phyloP scores from a whole-genome alignment of 1,139 yeast species.

The Hanseniaspora uvarum region DNA sequence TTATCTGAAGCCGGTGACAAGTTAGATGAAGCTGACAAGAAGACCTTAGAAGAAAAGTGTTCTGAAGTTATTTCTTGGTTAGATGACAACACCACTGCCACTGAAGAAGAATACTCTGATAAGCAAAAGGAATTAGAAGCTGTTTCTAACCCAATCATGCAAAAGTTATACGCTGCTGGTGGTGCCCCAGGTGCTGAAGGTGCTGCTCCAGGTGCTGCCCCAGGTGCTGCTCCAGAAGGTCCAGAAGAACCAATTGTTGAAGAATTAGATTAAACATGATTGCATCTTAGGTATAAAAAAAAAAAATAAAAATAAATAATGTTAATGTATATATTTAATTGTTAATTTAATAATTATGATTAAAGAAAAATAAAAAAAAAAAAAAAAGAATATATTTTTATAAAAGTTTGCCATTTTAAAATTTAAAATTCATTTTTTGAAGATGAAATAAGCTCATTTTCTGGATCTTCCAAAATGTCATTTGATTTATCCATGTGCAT shows the following conservation, averaged over 20 bases:
- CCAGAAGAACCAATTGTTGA: slow-evolving; percentile 81
- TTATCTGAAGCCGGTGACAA: slow-evolving; percentile 72
- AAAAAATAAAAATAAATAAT: not conserved
- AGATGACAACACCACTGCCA: slow-evolving; percentile 77
- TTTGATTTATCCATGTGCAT: not conserved
- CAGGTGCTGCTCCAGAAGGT: slow-evolving; percentile 62
- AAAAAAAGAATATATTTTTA: no score
- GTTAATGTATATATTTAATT: slow-evolving; percentile 11
- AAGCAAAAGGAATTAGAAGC: slow-evolving; percentile 90
- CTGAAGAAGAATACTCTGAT: slow-evolving; percentile 78
- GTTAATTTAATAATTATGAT: not conserved
- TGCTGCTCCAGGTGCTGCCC: slow-evolving; percentile 58
- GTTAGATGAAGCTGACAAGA: slow-evolving; percentile 70
- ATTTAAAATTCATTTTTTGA: not conserved
- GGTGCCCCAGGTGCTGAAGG: slow-evolving; percentile 56
- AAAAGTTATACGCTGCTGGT: slow-evolving; percentile 78
- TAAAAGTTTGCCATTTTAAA: not conserved
- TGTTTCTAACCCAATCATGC: slow-evolving; percentile 87
- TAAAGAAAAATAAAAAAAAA: not conserved
- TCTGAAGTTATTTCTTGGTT: slow-evolving; percentile 81
- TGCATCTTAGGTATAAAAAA: not conserved
- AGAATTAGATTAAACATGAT: slow-evolving; percentile 41
- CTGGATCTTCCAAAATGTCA: not conserved
- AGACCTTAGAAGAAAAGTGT: slow-evolving; percentile 70
- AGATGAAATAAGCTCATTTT: not conserved